These are phyloP conservation scores for Candida coleopterorum DNA, from an alignment of 805 yeast genomes.

Conservation along the genomic window DNA sequence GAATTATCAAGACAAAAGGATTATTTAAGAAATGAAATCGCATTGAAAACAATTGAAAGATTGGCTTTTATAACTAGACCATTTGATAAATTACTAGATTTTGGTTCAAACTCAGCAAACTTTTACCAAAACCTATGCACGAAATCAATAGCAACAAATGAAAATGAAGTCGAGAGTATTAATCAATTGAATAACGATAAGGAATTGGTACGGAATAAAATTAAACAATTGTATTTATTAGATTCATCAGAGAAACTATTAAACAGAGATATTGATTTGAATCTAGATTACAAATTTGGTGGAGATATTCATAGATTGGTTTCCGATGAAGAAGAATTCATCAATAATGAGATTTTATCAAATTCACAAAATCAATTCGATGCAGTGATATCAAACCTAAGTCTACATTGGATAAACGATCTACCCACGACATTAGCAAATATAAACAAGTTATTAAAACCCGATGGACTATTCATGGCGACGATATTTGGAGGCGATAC, in stretches of 20 bases:
- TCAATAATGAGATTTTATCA: constrained; percentile 41
- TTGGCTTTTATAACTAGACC: constrained; percentile 66
- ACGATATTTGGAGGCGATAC: constrained; percentile 83
- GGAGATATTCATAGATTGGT: constrained; percentile 47
- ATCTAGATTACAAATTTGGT: constrained; percentile 38
- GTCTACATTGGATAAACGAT: constrained; percentile 84
- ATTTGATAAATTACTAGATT: constrained; percentile 58
- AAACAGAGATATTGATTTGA: constrained; percentile 41
- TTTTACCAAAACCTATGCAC: constrained; percentile 25
- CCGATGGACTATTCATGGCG: constrained; percentile 80
- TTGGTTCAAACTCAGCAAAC: constrained; percentile 72
- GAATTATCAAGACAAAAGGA: constrained; percentile 53
- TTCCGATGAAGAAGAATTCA: constrained; percentile 66
- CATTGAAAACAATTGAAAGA: constrained; percentile 67
- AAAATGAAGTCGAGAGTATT: constrained; percentile 35
- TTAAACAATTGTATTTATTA: constrained; percentile 56
- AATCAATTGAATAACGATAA: constrained; percentile 49
- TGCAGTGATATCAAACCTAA: constrained; percentile 67
- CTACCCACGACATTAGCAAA: constrained; percentile 60
- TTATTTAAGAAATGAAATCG: constrained; percentile 71
- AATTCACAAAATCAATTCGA: constrained; percentile 44
- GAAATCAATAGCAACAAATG: constrained; percentile 19
- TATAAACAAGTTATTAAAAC: constrained; percentile 56
- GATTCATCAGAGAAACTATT: constrained; percentile 58
- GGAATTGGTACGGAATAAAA: constrained; percentile 45